Evolutionary conservation across 805 yeast genomes (phyloP).

Genomic region (Candida multigemmis): DNA sequence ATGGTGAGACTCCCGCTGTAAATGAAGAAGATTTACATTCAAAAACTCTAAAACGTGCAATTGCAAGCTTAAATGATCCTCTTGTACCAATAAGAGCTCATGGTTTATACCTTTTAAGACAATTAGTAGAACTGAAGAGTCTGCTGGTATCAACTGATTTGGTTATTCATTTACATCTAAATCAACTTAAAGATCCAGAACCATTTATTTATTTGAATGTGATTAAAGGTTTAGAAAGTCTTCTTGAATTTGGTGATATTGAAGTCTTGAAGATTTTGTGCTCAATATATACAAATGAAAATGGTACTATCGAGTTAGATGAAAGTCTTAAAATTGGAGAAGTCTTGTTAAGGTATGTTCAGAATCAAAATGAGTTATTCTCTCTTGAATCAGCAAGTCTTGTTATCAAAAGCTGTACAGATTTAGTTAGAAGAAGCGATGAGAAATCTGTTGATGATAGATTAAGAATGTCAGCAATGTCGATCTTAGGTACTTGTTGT

Average conservation of each 20-base stretch:
- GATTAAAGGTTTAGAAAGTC: slow-evolving; percentile 63
- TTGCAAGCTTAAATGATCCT: slow-evolving; percentile 64
- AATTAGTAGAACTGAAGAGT: slow-evolving; percentile 43
- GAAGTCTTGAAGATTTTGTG: slow-evolving; percentile 28
- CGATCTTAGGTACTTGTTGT: slow-evolving; percentile 69
- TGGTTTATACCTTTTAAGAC: slow-evolving; percentile 61
- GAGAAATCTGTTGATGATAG: slow-evolving; percentile 39
- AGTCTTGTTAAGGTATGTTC: slow-evolving; percentile 55
- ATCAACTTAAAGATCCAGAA: slow-evolving; percentile 66
- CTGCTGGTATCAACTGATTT: slow-evolving; percentile 40
- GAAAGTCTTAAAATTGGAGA: slow-evolving; percentile 78
- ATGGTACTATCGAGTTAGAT: slow-evolving; percentile 35
- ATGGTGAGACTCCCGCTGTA: slow-evolving; percentile 13
- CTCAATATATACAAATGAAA: slow-evolving; percentile 24
- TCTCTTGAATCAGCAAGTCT: slow-evolving; percentile 32
- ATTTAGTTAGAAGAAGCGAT: slow-evolving; percentile 19
- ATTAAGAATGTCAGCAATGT: slow-evolving; percentile 79
- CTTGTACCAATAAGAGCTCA: slow-evolving; percentile 80
- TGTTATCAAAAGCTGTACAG: slow-evolving; percentile 37
- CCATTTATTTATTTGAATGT: slow-evolving; percentile 83
- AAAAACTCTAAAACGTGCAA: slow-evolving; percentile 45
- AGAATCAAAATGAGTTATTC: slow-evolving; percentile 38
- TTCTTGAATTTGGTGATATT: slow-evolving; percentile 38
- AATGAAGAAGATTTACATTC: slow-evolving; percentile 23
- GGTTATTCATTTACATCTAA: slow-evolving; percentile 52